Evolutionary conservation across 768 basidiomycete species (phyloP).

Genomic region (Podaxis carcinomalis): DNA sequence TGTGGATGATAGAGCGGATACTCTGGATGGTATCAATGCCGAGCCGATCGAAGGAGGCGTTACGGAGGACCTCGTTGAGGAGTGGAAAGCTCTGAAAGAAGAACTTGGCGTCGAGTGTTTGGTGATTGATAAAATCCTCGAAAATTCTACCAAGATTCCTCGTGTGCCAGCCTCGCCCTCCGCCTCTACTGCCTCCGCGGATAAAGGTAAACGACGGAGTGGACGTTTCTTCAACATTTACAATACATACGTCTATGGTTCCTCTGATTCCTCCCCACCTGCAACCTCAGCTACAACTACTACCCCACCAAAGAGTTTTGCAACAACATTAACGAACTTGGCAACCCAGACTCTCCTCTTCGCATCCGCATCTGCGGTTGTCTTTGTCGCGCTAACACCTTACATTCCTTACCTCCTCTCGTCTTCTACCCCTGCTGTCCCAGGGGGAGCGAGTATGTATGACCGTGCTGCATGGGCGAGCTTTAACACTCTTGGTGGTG

Average conservation of each 20-base stretch:
- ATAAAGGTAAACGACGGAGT: slow-evolving; percentile 26
- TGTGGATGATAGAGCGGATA: neutral
- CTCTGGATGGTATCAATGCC: neutral
- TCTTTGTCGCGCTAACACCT: slow-evolving; percentile 58
- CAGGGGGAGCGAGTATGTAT: slow-evolving; percentile 69
- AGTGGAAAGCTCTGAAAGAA: slow-evolving; percentile 76
- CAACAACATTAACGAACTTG: slow-evolving; percentile 17
- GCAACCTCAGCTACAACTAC: slow-evolving; percentile 18
- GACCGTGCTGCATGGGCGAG: slow-evolving; percentile 78
- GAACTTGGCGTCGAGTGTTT: slow-evolving; percentile 75
- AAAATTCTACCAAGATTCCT: slow-evolving; percentile 22
- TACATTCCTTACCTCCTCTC: slow-evolving; percentile 34
- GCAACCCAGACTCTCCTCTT: slow-evolving; percentile 51
- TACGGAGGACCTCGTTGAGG: slow-evolving; percentile 63
- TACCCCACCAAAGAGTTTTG: neutral
- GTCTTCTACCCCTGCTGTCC: slow-evolving; percentile 44
- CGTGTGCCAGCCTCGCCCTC: slow-evolving; percentile 9
- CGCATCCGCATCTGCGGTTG: slow-evolving; percentile 57
- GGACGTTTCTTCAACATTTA: slow-evolving; percentile 82
- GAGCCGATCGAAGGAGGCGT: slow-evolving; percentile 43
- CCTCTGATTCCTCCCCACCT: slow-evolving; percentile 25
- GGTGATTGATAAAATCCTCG: slow-evolving; percentile 73
- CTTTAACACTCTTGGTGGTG: slow-evolving; percentile 75
- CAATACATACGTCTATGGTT: slow-evolving; percentile 60
- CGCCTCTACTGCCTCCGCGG: slow-evolving; percentile 12